These are phyloP conservation scores for Camelina hispida DNA, from an alignment of 345 rosid species.

Conservation along the genomic window DNA sequence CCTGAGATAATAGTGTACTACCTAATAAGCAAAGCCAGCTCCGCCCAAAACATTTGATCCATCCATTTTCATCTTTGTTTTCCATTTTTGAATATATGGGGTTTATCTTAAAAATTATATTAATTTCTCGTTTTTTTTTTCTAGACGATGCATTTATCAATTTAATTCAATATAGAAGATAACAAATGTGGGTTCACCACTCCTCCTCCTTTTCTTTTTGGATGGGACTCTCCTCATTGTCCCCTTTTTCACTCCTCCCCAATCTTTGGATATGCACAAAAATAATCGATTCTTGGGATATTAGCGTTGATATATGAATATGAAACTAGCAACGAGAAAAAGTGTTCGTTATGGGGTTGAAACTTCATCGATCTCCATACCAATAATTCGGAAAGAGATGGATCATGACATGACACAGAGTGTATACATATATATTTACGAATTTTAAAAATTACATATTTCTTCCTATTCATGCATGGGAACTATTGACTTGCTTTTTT, in stretches of 20 bases:
- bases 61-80: slow-evolving; percentile 35
- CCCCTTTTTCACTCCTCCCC: slow-evolving; percentile 27
- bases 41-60: slow-evolving; percentile 40
- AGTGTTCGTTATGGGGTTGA: slow-evolving; percentile 9
- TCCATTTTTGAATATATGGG: background rate
- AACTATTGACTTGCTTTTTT: background rate
- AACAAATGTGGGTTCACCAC: slow-evolving; percentile 32
- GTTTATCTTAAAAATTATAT: background rate
- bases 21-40: slow-evolving; percentile 37
- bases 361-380: slow-evolving; percentile 17
- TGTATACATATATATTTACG: background rate
- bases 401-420: background rate
- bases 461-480: background rate
- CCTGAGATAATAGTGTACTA: slow-evolving; percentile 25
- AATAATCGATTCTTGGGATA: background rate
- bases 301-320: slow-evolving; percentile 1
- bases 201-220: slow-evolving; percentile 30
- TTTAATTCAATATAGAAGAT: slow-evolving; percentile 19
- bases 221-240: slow-evolving; percentile 39
- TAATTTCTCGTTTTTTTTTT: background rate
- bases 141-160: background rate
- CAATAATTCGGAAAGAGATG: slow-evolving; percentile 16
- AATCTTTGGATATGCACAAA: slow-evolving; percentile 39
- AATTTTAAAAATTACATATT: background rate
- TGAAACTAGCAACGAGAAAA: slow-evolving; percentile 6